phyloP scores from a whole-genome alignment of 306 rosid genomes.

The Arachis hypogaea region DNA sequence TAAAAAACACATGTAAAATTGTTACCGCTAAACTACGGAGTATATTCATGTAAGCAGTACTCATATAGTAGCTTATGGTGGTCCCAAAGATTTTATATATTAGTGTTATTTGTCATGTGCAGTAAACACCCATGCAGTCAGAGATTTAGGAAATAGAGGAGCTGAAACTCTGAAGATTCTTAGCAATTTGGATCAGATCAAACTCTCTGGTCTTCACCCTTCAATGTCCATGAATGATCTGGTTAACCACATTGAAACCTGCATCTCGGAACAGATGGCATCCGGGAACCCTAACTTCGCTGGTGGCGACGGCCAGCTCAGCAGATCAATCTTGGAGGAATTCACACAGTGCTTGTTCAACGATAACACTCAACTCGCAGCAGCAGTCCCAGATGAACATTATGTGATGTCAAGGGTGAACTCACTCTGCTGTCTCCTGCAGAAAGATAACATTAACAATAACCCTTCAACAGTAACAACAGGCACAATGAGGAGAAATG shows the following conservation, averaged over 20 bases:
- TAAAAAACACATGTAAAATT: neutral
- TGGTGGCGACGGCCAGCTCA: constrained; percentile 43
- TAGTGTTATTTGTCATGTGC: constrained; percentile 16
- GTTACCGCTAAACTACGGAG: neutral
- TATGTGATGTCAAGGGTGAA: constrained; percentile 72
- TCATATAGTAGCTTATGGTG: constrained; percentile 2
- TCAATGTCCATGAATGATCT: constrained; percentile 79
- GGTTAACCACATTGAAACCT: constrained; percentile 62
- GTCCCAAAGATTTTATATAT: neutral
- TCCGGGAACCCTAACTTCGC: constrained; percentile 43
- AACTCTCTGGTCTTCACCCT: constrained; percentile 64
- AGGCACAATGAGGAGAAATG: constrained; percentile 34
- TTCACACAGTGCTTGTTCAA: constrained; percentile 61
- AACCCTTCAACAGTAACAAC: constrained; percentile 40
- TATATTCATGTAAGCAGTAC: neutral
- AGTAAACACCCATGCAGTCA: constrained; percentile 46
- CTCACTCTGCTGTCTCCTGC: constrained; percentile 73
- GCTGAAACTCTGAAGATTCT: constrained; percentile 50
- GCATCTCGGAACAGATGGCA: constrained; percentile 65
- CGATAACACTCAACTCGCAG: constrained; percentile 52
- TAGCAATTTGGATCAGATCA: constrained; percentile 59
- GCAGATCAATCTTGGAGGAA: constrained; percentile 62
- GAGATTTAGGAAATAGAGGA: constrained; percentile 46
- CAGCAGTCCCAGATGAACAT: constrained; percentile 58
- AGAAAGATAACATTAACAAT: constrained; percentile 42